Percentiles rank a stretch among this genome's conserved stretches.
Conservation (phyloP, 2,329 filamentous ascomycete species). For the Elsinoe batatas region DNA sequence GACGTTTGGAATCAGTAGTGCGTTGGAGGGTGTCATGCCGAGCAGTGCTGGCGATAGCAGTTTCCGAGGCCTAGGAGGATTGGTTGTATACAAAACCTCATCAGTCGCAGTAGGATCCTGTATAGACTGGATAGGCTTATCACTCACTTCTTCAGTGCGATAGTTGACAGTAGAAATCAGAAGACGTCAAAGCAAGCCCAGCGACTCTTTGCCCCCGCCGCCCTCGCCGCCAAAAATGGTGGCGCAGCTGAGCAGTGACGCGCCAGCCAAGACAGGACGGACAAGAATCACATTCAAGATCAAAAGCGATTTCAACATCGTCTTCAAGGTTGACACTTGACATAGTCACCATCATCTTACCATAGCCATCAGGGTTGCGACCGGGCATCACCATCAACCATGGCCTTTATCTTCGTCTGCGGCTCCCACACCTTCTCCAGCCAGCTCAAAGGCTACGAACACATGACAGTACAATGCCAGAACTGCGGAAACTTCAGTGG, state of each 20-base stretch:
- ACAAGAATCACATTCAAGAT: not conserved
- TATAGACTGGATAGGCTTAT: too few species aligned
- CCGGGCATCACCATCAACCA: slow-evolving; percentile 15
- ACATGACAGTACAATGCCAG: slow-evolving; percentile 42
- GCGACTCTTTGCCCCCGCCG: not conserved
- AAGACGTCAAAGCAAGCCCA: not conserved
- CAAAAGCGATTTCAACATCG: not conserved
- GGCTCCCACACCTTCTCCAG: slow-evolving; percentile 42
- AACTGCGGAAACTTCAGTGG: slow-evolving; percentile 43
- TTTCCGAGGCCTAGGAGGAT: too few species aligned
- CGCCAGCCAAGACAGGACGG: slow-evolving; percentile 6
- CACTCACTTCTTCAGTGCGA: too few species aligned
- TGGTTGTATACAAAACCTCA: too few species aligned
- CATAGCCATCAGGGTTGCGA: not conserved
- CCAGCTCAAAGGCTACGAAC: slow-evolving; percentile 37
- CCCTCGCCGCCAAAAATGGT: not conserved
- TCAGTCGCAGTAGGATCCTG: too few species aligned
- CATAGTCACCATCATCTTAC: not conserved
- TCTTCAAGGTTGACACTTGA: not conserved
- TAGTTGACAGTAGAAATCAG: too few species aligned
- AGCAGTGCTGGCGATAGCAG: too few species aligned
- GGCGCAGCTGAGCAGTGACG: slow-evolving; percentile 9
- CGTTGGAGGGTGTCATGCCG: too few species aligned
- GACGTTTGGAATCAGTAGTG: too few species aligned
- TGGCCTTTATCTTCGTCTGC: slow-evolving; percentile 44